Evolutionary conservation across 768 basidiomycete genomes (phyloP).

Genomic region (Sarcomyxa edulis): DNA sequence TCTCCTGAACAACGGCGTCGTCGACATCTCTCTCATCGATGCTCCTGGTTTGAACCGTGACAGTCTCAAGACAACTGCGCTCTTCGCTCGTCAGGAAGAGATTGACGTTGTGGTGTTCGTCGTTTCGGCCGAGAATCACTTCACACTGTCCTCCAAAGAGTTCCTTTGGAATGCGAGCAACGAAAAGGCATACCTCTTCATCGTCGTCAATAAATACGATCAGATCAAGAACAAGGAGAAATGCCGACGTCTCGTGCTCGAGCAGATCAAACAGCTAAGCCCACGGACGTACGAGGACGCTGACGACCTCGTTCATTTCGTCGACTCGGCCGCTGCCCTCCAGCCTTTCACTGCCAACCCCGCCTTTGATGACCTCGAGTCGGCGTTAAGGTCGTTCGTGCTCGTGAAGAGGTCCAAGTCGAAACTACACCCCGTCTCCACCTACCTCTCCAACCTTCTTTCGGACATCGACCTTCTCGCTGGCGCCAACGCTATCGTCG

Average conservation of each 20-base stretch:
- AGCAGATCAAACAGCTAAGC: slow-evolving; percentile 90
- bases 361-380: slow-evolving; percentile 85
- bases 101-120: slow-evolving; percentile 99
- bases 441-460: slow-evolving; percentile 87
- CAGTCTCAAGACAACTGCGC: slow-evolving; percentile 87
- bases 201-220: slow-evolving; percentile 98
- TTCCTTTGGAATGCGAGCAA: slow-evolving; percentile 90
- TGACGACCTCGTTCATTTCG: slow-evolving; percentile 94
- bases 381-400: slow-evolving; percentile 88
- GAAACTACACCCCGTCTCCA: slow-evolving; percentile 90
- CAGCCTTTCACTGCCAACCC: slow-evolving; percentile 60
- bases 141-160: slow-evolving; percentile 92
- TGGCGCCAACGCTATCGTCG: slow-evolving; percentile 82
- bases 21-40: slow-evolving; percentile 97
- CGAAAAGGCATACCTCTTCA: slow-evolving; percentile 97
- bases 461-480: slow-evolving; percentile 86
- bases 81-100: slow-evolving; percentile 94
- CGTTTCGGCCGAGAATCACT: slow-evolving; percentile 97
- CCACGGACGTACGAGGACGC: slow-evolving; percentile 91
- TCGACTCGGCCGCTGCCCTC: slow-evolving; percentile 80
- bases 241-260: slow-evolving; percentile 81
- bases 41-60: slow-evolving; percentile 97
- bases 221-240: slow-evolving; percentile 94
- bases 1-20: slow-evolving; percentile 89
- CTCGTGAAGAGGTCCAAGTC: slow-evolving; percentile 94